These are phyloP conservation scores for Leccinum pachyderme DNA, from an alignment of 1,284 basidiomycete genomes.

Conservation along the genomic window DNA sequence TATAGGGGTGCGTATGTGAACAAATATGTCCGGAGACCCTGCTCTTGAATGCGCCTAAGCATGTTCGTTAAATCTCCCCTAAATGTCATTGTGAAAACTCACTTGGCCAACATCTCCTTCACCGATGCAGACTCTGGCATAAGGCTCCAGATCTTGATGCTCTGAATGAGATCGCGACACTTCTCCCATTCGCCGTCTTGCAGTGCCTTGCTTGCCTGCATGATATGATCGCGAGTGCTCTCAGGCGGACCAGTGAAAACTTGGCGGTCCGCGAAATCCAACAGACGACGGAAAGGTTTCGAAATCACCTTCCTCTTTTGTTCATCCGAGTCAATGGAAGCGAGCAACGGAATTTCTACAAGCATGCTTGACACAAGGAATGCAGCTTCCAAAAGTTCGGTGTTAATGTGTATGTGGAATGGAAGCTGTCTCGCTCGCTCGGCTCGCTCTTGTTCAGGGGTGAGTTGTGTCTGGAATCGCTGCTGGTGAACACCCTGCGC, in stretches of 20 bases:
- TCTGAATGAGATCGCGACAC: conserved; percentile 88
- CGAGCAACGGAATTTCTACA: conserved; percentile 93
- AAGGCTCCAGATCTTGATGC: conserved; percentile 97
- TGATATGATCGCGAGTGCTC: conserved; percentile 98
- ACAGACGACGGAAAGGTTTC: conserved; percentile 91
- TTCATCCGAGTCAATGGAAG: conserved; percentile 93
- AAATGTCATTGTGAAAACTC: conserved; percentile 32
- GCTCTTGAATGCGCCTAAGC: conserved; percentile 93
- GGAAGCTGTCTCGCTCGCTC: conserved; percentile 95
- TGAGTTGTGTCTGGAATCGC: conserved; percentile 76
- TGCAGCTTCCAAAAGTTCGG: conserved; percentile 94
- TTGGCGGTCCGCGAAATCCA: conserved; percentile 97
- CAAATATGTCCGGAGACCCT: conserved; percentile 94
- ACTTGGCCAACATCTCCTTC: conserved; percentile 94
- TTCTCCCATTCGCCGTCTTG: conserved; percentile 98
- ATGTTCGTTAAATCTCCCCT: conserved; percentile 2
- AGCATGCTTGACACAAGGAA: conserved; percentile 99
- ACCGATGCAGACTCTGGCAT: conserved; percentile 90
- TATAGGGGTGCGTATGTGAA: conserved; percentile 99
- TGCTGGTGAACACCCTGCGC: conserved; percentile 96
- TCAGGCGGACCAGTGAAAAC: conserved; percentile 98
- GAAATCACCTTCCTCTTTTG: conserved; percentile 89
- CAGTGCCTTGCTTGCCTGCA: conserved; percentile 97
- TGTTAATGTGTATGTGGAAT: conserved; percentile 99
- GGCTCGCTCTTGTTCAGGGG: conserved; percentile 95